Percentiles rank a stretch among this genome's conserved stretches.
These are phyloP conservation scores for Crepidotus variabilis DNA, from an alignment of 768 basidiomycete species.

Conservation along the genomic window DNA sequence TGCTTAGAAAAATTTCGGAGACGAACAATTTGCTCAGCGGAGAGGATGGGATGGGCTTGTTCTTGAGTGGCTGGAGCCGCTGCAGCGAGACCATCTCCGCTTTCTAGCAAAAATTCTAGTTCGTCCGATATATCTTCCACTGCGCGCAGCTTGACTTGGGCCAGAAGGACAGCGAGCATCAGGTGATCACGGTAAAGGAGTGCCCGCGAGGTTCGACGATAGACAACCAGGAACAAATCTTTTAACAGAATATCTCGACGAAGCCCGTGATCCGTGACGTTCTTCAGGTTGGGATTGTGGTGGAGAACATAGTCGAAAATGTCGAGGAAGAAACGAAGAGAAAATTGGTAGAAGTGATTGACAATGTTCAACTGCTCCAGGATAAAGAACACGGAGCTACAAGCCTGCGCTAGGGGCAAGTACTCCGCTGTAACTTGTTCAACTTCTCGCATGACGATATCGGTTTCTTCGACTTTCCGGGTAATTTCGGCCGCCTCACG, in stretches of 20 bases:
- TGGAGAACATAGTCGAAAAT: conserved; percentile 95
- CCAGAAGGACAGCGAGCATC: conserved; percentile 85
- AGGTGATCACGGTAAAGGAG: conserved; percentile 88
- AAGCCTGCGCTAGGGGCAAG: conserved; percentile 89
- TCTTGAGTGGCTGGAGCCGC: conserved; percentile 29
- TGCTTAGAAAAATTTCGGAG: conserved; percentile 71
- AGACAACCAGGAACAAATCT: conserved; percentile 87
- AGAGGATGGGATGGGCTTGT: conserved; percentile 45
- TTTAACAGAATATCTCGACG: conserved; percentile 80
- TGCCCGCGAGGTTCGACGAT: conserved; percentile 85
- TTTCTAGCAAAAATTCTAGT: conserved; percentile 89
- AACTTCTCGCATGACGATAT: conserved; percentile 92
- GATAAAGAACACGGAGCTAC: conserved; percentile 96
- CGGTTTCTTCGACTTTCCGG: conserved; percentile 94
- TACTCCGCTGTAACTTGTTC: conserved; percentile 96
- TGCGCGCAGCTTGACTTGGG: conserved; percentile 83
- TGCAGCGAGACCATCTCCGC: conserved; percentile 60
- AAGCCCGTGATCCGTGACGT: conserved; percentile 64
- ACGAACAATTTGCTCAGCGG: conserved; percentile 64
- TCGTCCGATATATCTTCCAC: conserved; percentile 80
- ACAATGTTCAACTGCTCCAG: conserved; percentile 90
- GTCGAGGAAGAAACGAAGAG: conserved; percentile 94
- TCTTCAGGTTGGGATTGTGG: conserved; percentile 86
- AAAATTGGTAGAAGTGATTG: conserved; percentile 99
- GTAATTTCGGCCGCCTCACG: conserved; percentile 95